Base-by-base conservation (phyloP, 805 yeast species). In the Saccharomyces mikatae region DNA sequence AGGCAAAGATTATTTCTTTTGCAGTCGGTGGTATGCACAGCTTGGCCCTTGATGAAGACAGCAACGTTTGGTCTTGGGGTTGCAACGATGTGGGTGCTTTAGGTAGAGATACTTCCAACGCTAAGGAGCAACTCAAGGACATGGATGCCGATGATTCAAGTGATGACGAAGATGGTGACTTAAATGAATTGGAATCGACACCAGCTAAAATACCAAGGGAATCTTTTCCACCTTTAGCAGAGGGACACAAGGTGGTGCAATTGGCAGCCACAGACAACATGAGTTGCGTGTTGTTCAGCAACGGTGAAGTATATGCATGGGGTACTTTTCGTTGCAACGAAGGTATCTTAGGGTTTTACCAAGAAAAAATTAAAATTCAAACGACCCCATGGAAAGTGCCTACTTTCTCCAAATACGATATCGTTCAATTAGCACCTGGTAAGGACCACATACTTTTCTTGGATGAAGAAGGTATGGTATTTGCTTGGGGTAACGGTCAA, bases 31-130 rank as follows among this genome's bases (percentile, higher is more conserved):
- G 99, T 51, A 92, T 94, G 86, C 99, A 94, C 67, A 81, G 87
- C 0, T 67, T 94, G 48, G 97, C 92, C 0, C 71, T 92, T 51
- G 97, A 90, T 66, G 70, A 80, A 44, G 74, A 81, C 17, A 89
- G 89, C 60, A 76, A 80, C 55, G 71, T 94, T n/a, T 94, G 97
- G 97, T 87, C 97, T 2, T 94, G 99, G 99, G 99, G 99, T 55
- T 87, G 88, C 48, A 94, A 94, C 62, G 99, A 94, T 65, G 84
- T 90, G 57, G 89, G 86, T 41, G 97, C 88, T 3, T 75, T 94
- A 47, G 99, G 98, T 21, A 82, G 99, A 69, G 88, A 86, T 62
- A 86, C 94, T 0, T 78, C 88, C 0, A 78, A 72, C 10, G 84
- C 79, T 6, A 80, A 74, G 22, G 96, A 86, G 58, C 76, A 78